Percentiles rank a stretch among this genome's conserved stretches.
Evolutionary conservation across 1,139 yeast species (phyloP).

Genomic region (Magnusiomyces ingens): DNA sequence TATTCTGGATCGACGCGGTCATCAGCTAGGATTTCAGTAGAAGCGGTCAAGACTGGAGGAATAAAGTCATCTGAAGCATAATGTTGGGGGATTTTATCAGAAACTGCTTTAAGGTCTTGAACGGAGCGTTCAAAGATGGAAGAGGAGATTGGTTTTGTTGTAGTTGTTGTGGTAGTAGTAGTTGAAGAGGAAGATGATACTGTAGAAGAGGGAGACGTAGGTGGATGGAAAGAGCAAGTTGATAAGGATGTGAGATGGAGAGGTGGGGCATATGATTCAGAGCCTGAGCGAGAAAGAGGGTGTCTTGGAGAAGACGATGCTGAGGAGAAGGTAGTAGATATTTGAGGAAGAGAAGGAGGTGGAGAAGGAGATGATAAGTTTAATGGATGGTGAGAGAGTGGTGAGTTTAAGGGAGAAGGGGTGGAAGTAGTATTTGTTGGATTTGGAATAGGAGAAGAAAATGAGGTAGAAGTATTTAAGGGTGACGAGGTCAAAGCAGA

Average conservation of each 20-base stretch:
- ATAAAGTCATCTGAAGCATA: slow-evolving; percentile 60
- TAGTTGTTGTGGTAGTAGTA: too few species aligned
- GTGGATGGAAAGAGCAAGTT: background rate
- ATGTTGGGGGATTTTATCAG: slow-evolving; percentile 38
- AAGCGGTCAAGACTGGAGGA: slow-evolving; percentile 79
- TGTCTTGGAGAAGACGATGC: too few species aligned
- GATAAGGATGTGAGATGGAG: background rate
- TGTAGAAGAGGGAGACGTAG: background rate
- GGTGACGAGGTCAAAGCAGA: too few species aligned
- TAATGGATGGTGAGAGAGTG: too few species aligned
- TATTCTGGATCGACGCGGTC: slow-evolving; percentile 4
- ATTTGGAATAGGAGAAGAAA: background rate
- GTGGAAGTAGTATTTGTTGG: background rate
- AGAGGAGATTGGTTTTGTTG: slow-evolving; percentile 23
- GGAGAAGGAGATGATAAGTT: slow-evolving; percentile 30
- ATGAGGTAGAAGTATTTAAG: too few species aligned
- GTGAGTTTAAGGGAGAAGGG: too few species aligned
- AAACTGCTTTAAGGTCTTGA: slow-evolving; percentile 27
- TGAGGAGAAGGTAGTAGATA: background rate
- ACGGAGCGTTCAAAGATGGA: slow-evolving; percentile 38
- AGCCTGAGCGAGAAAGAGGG: background rate
- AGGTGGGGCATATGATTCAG: background rate
- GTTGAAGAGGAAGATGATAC: background rate
- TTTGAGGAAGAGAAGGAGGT: slow-evolving; percentile 41
- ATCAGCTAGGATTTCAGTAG: slow-evolving; percentile 57